phyloP scores from a whole-genome alignment of 1,139 yeast species.

The Kurtzmaniella quercitrusa region DNA sequence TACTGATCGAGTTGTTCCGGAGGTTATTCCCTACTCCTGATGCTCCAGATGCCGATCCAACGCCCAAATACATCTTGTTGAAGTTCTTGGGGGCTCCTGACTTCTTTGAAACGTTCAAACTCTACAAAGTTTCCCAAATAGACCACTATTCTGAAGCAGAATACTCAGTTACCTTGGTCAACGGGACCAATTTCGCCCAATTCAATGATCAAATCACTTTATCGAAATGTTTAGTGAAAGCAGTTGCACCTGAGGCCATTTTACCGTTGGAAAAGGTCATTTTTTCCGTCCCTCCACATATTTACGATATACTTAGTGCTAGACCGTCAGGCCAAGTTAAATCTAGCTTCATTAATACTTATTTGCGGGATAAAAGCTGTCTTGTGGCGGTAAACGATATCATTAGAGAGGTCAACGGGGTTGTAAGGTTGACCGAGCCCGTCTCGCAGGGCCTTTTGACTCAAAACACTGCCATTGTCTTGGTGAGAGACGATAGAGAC shows the following conservation, averaged over 20 bases:
- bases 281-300: constrained; percentile 42
- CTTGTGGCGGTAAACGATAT: constrained; percentile 31
- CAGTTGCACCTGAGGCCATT: constrained; percentile 22
- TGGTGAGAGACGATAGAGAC: constrained; percentile 33
- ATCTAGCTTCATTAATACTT: constrained; percentile 24
- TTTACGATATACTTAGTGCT: constrained; percentile 34
- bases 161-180: constrained; percentile 31
- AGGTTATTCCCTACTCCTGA: constrained; percentile 26
- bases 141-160: constrained; percentile 15
- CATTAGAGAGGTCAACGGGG: constrained; percentile 43
- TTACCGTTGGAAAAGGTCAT: constrained; percentile 29
- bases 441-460: constrained; percentile 59
- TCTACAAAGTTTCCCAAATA: constrained; percentile 34
- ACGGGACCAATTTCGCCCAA: constrained; percentile 29
- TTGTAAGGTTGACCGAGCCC: constrained; percentile 65
- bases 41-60: constrained; percentile 7
- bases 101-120: constrained; percentile 28
- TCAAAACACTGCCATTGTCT: constrained; percentile 43
- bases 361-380: constrained; percentile 23
- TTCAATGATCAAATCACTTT: constrained; percentile 34
- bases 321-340: constrained; percentile 23
- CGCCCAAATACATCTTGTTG: constrained; percentile 22
- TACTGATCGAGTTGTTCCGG: constrained; percentile 32
- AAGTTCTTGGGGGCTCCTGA: constrained; percentile 45
- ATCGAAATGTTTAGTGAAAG: constrained; percentile 27